Conservation (phyloP, 176 grass and related monocot species). For the Oryza longistaminata region DNA sequence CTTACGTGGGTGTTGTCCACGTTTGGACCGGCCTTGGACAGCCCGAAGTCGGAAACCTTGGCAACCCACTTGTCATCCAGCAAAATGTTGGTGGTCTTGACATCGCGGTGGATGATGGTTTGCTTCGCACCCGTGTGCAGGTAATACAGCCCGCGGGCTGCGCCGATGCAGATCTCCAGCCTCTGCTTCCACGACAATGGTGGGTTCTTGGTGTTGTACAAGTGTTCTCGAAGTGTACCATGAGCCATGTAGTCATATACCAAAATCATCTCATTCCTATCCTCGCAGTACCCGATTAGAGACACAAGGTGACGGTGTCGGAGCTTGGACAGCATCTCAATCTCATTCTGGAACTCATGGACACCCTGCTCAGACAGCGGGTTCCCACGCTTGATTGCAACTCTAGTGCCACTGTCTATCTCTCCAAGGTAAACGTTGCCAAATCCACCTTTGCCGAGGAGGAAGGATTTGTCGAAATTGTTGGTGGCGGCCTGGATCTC, state of each 20-base stretch:
- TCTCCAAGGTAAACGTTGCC: constrained; percentile 73
- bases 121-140: constrained; percentile 70
- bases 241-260: constrained; percentile 79
- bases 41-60: constrained; percentile 72
- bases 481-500: constrained; percentile 66
- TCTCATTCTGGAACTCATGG: constrained; percentile 75
- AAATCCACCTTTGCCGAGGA: constrained; percentile 74
- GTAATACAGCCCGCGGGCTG: constrained; percentile 63
- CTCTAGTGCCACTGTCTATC: constrained; percentile 54
- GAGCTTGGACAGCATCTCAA: constrained; percentile 74
- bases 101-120: constrained; percentile 74
- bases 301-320: constrained; percentile 75
- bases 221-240: constrained; percentile 58
- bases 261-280: constrained; percentile 71
- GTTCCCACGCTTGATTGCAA: constrained; percentile 75
- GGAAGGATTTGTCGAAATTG: constrained; percentile 50
- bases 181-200: constrained; percentile 69
- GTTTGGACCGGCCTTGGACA: constrained; percentile 54
- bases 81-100: constrained; percentile 76
- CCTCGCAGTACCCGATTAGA: constrained; percentile 74
- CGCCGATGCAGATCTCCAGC: constrained; percentile 76
- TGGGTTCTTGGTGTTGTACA: constrained; percentile 52
- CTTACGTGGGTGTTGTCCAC: constrained; percentile 66
- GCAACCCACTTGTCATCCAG: constrained; percentile 74
- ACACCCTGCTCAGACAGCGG: constrained; percentile 61